Evolutionary conservation across 2,329 filamentous ascomycete genomes (phyloP), one percentile per base, ranked within the genome.

Genomic region (Leptodontidium sp.): DNA sequence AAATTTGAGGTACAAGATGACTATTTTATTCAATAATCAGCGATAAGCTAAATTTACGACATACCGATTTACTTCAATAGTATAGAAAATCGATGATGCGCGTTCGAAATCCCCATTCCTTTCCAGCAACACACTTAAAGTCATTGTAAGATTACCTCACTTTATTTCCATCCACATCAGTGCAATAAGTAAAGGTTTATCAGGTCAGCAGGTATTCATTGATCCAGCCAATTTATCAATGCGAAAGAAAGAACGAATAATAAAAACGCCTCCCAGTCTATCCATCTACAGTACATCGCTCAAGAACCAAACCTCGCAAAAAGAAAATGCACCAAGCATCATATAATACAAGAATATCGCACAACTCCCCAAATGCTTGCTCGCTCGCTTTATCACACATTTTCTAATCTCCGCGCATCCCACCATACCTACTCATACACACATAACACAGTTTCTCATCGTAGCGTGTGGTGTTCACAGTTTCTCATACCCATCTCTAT

Each of bases 401-500:
- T 57, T 55, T n/a, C 45, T 17, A 4, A 2, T 29, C 29, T 9
- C 8, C 5, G 4, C 11, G 5, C 6, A 15, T 40, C 45, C 52
- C 45, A 40, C 9, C 53, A n/a, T 26, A 14, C 49, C 49, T 58
- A 49, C 12, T 61, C 24, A 29, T 21, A n/a, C 21, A 29, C 24
- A 32, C 29, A 32, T 32, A 32, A 3, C 29, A 32, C 4, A 32
- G 29, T 6, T 32, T 32, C 29, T 32, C 29, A 32, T 32, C 29
- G 29, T 32, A 3, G 29, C 29, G 29, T 32, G 29, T 32, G 29
- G 29, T 12, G 26, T 5, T 43, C 11, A 57, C n/a, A 63, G 2
- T 53, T 49, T 69, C 21, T 63, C 29, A 26, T 64, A 53, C 2
- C 43, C 58, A 24, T 57, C 52, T 70, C 61, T 73, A 50, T 76